These are phyloP conservation scores for Begonia fuchsioides DNA, from an alignment of 306 rosid species.

Conservation along the genomic window DNA sequence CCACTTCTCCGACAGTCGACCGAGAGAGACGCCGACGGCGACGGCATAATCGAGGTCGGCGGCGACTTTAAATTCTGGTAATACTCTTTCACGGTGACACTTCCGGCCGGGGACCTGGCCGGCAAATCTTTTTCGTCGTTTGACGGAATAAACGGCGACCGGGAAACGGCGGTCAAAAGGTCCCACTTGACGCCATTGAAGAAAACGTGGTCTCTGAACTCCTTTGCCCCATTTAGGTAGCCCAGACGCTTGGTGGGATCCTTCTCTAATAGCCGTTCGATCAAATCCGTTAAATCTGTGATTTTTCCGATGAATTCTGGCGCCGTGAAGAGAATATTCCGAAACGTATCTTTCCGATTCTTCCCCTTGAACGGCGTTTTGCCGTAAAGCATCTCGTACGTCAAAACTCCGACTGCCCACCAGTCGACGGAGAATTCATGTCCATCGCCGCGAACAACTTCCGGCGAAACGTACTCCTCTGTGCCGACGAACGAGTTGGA, in stretches of 20 bases:
- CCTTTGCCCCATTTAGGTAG: constrained; percentile 49
- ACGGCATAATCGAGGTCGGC: constrained; percentile 43
- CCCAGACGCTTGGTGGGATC: constrained; percentile 69
- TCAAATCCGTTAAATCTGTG: constrained; percentile 50
- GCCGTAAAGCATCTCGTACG: constrained; percentile 73
- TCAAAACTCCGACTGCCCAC: constrained; percentile 81
- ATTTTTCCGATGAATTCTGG: constrained; percentile 55
- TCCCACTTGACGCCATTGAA: constrained; percentile 78
- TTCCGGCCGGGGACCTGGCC: constrained; percentile 1
- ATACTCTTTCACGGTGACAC: constrained; percentile 32
- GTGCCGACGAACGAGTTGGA: constrained; percentile 93
- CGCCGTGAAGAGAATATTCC: constrained; percentile 35
- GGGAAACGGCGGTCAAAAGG: constrained; percentile 42
- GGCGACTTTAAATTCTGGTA: constrained; percentile 35
- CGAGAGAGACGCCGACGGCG: constrained; percentile 35
- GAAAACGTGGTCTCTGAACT: constrained; percentile 72
- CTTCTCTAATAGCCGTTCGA: constrained; percentile 48
- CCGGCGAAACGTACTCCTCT: constrained; percentile 89
- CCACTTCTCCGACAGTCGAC: constrained; percentile 9
- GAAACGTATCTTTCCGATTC: constrained; percentile 67
- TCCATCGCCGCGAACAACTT: constrained; percentile 70
- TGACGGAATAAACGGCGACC: constrained; percentile 73
- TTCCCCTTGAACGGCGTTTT: constrained; percentile 94
- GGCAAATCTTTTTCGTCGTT: constrained; percentile 20
- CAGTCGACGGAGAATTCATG: constrained; percentile 97